Evolutionary conservation across 768 basidiomycete species (phyloP).

Genomic region (Termitomyces sp.): DNA sequence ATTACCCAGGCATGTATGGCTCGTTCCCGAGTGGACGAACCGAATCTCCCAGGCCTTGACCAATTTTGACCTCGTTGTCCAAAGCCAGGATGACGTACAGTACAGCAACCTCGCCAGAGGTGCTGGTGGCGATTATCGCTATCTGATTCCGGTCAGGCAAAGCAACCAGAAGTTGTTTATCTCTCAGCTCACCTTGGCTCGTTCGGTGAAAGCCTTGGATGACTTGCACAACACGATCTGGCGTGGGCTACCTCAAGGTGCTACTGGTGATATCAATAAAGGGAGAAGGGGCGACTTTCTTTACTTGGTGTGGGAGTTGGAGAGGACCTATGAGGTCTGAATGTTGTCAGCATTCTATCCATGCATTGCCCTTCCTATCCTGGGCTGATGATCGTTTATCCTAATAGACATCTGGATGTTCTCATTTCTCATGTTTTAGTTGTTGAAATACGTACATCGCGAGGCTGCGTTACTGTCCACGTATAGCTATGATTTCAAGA

Average conservation of each 20-base stretch:
- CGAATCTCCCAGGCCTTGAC: conserved; percentile 1
- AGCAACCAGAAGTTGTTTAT: not conserved
- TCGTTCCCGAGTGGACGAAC: conserved; percentile 4
- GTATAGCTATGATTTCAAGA: too few relatives aligned
- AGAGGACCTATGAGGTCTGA: conserved; percentile 1
- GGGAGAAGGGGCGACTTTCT: not conserved
- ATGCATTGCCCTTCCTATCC: not conserved
- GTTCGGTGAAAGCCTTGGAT: not conserved
- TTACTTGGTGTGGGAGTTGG: not conserved
- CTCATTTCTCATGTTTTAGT: not conserved
- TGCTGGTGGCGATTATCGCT: not conserved
- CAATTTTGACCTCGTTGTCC: conserved; percentile 2
- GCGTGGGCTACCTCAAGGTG: not conserved
- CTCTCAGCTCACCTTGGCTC: not conserved
- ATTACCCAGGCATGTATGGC: conserved; percentile 3
- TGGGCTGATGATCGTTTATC: too few relatives aligned
- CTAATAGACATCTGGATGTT: not conserved
- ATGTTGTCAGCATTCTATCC: too few relatives aligned
- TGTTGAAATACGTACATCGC: not conserved
- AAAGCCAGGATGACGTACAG: not conserved
- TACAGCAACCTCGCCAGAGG: conserved; percentile 4
- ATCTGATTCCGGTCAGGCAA: conserved; percentile 1
- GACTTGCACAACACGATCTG: not conserved
- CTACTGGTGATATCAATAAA: not conserved
- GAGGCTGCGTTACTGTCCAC: too few relatives aligned